A percentile compares a stretch with the other conserved stretches of the same genome.
Evolutionary conservation across 2,329 filamentous ascomycete genomes (phyloP).

Genomic region (Sclerotinia subarctica): DNA sequence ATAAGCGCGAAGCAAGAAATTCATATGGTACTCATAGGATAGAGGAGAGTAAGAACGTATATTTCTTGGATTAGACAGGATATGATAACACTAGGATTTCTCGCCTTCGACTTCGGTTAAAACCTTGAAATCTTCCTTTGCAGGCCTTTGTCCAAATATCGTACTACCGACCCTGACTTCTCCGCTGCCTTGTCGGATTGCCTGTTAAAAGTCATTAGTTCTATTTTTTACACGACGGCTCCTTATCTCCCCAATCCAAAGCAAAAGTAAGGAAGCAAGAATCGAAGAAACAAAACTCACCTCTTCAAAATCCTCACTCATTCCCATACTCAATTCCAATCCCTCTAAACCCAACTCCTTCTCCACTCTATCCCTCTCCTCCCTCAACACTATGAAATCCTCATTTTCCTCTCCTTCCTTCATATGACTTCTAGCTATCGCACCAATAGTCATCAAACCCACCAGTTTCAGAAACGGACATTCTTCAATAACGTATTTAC

Average conservation of each 20-base stretch:
- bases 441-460: slow-evolving; percentile 96
- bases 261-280: too few relatives aligned
- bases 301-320: slow-evolving; percentile 50
- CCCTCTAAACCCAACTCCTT: slow-evolving; percentile 53
- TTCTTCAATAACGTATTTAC: slow-evolving; percentile 63
- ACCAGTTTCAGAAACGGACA: slow-evolving; percentile 73
- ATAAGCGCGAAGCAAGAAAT: not conserved
- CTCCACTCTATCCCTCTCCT: slow-evolving; percentile 68
- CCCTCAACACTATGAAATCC: slow-evolving; percentile 70
- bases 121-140: slow-evolving; percentile 33
- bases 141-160: slow-evolving; percentile 82
- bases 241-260: not conserved
- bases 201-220: slow-evolving; percentile 59
- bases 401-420: slow-evolving; percentile 76
- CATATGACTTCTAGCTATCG: slow-evolving; percentile 78
- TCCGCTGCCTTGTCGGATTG: slow-evolving; percentile 75
- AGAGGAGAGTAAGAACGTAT: not conserved
- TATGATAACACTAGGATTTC: slow-evolving; percentile 14
- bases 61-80: not conserved
- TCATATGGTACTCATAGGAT: not conserved
- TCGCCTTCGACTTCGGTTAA: slow-evolving; percentile 25
- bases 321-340: slow-evolving; percentile 18
- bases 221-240: slow-evolving; percentile 51
- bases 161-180: slow-evolving; percentile 92
- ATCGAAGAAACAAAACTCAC: not conserved